Percentiles rank a stretch among this genome's conserved stretches.
Conservation (phyloP, 345 rosid species). For the Cochlearia excelsa region DNA sequence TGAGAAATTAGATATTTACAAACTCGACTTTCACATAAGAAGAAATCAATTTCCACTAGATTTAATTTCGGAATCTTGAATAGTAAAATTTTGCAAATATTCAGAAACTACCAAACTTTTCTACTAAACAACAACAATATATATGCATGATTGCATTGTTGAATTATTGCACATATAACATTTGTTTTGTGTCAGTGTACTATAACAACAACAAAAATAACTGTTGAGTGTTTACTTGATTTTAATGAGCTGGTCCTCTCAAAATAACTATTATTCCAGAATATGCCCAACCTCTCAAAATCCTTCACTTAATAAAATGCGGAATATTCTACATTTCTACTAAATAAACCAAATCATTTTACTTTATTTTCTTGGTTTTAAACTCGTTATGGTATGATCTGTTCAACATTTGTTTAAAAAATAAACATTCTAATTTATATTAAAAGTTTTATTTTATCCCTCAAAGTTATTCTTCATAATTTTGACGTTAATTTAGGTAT, state of each 20-base stretch:
- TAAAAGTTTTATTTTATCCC: no score
- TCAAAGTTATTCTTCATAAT: no score
- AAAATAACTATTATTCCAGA: slow-evolving; percentile 2
- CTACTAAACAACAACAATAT: no score
- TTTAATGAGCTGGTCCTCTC: slow-evolving; percentile 21
- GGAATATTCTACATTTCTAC: slow-evolving; percentile 20
- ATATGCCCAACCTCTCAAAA: slow-evolving; percentile 16
- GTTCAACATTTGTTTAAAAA: no score
- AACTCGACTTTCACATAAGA: no score
- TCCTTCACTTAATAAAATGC: not conserved
- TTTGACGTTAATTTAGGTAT: no score
- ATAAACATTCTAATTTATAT: no score
- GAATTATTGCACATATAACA: slow-evolving; percentile 1
- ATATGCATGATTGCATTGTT: not conserved
- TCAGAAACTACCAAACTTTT: no score
- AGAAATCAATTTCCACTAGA: no score
- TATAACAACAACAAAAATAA: not conserved
- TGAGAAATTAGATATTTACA: no score
- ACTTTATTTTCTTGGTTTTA: not conserved
- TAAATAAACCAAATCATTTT: not conserved
- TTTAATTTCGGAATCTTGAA: no score
- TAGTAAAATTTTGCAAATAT: no score
- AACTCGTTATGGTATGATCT: not conserved
- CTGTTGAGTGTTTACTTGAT: not conserved
- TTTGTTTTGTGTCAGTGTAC: slow-evolving; percentile 7